Conservation (phyloP, 2,329 filamentous ascomycete species). For the Aspergillus ustus region DNA sequence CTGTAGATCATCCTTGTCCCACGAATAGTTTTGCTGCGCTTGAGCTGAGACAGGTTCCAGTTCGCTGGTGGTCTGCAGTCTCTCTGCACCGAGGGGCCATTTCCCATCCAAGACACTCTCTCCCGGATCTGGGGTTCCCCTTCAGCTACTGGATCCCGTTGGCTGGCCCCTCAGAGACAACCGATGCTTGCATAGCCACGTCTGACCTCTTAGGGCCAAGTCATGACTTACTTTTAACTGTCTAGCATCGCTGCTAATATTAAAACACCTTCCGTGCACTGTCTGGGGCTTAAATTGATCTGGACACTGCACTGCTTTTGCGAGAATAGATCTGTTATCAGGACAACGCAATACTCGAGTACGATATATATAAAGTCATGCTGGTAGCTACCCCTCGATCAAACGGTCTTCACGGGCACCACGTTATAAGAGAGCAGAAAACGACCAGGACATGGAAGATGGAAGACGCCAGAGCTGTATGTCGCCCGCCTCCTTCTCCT, state of each 20-base stretch:
- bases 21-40: neutral
- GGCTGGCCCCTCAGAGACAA: neutral
- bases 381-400: slow-evolving; percentile 6
- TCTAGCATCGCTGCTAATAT: neutral
- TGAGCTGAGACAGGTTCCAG: neutral
- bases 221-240: neutral
- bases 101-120: neutral
- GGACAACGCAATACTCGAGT: neutral
- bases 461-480: slow-evolving; percentile 11
- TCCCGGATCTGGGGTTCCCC: neutral
- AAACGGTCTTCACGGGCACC: slow-evolving; percentile 6
- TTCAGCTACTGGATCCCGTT: neutral
- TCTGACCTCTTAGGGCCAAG: neutral
- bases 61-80: neutral
- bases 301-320: neutral
- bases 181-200: neutral
- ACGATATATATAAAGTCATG: slow-evolving; percentile 15
- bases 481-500: neutral
- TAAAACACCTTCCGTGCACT: neutral
- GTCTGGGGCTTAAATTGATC: neutral
- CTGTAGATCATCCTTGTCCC: neutral
- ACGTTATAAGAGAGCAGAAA: neutral
- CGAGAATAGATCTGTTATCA: neutral
- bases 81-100: neutral
- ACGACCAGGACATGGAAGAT: slow-evolving; percentile 4